Percentiles rank a stretch among this genome's conserved stretches.
Evolutionary conservation across 2,329 filamentous ascomycete species (phyloP).

Genomic region (Diplodia corticola): DNA sequence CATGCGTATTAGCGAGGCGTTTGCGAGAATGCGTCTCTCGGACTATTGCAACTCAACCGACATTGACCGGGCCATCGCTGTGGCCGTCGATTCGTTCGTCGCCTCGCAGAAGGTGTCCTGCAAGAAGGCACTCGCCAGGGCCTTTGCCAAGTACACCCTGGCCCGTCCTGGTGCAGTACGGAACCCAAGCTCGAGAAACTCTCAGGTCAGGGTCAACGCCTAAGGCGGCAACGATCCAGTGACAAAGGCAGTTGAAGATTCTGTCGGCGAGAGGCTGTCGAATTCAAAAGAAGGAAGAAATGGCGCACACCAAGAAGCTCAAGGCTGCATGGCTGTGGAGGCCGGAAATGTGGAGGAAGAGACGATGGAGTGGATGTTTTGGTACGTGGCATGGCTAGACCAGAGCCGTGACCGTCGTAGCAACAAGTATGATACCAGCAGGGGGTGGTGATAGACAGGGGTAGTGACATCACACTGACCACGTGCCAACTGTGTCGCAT

Average conservation of each 20-base stretch:
- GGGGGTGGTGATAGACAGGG: background rate
- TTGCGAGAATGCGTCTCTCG: conserved; percentile 96
- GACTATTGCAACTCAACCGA: conserved; percentile 90
- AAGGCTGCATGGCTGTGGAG: background rate
- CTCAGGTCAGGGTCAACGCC: conserved; percentile 15
- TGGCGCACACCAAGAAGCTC: background rate
- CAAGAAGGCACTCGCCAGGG: conserved; percentile 91
- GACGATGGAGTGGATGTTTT: background rate
- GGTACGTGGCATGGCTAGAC: background rate
- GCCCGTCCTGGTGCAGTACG: conserved; percentile 46
- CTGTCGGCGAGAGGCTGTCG: background rate
- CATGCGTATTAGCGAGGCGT: conserved; percentile 88
- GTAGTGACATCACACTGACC: background rate
- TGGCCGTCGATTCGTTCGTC: conserved; percentile 94
- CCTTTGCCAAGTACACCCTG: conserved; percentile 87
- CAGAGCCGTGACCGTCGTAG: background rate
- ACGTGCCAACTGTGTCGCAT: conserved; percentile 1
- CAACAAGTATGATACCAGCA: background rate
- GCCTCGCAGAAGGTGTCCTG: conserved; percentile 95
- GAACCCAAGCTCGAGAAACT: conserved; percentile 13
- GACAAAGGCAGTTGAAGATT: background rate
- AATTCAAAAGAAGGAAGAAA: background rate
- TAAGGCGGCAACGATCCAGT: background rate
- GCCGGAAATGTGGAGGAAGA: background rate
- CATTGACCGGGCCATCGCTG: conserved; percentile 94